Evolutionary conservation across 805 yeast species (phyloP), one percentile per base, ranked within the genome.

Genomic region (Candida ortonii): DNA sequence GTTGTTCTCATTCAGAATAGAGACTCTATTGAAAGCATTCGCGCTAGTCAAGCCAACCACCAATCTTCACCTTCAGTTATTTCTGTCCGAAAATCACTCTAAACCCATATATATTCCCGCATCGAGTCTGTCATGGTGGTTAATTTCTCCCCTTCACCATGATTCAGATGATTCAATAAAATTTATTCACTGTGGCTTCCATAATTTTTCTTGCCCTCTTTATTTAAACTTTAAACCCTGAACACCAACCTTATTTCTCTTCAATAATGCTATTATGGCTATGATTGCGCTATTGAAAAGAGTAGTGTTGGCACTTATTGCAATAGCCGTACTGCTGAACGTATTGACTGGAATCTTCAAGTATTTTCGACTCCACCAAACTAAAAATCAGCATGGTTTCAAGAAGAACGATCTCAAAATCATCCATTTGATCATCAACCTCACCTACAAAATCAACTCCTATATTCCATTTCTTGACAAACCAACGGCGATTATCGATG

Each of bases 311-410:
- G 21, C 19, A 23, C 8, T 32, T 18, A 7, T 6, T 4, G 23
- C 23, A 9, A 11, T 23, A 8, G 25, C 30, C 9, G 30, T 14
- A 6, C 16, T 25, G 5, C 26, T 34, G 5, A 37, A 41, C 18
- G 21, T 20, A 6, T n/a, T 29, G 11, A 37, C 40, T 1, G 25
- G 14, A 16, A n/a, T 30, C 2, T 13, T 27, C 17, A 43, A 39
- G 18, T 13, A 2, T 6, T 33, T 38, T 21, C 31, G 25, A 13
- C 33, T 44, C 16, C 46, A 44, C 23, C 38, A 38, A 30, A 41
- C 45, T 2, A 38, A 39, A 20, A 25, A 22, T 14, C 46, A 39
- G 22, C 49, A 44, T 34, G 39, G 39, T 5, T 28, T 38, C n/a
- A 24, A 18, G 6, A 16, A 21, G 6, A 16, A 38, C 20, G 35